These are phyloP conservation scores for Arctium lappa DNA, from an alignment of 129 eudicot genomes.

Conservation along the genomic window DNA sequence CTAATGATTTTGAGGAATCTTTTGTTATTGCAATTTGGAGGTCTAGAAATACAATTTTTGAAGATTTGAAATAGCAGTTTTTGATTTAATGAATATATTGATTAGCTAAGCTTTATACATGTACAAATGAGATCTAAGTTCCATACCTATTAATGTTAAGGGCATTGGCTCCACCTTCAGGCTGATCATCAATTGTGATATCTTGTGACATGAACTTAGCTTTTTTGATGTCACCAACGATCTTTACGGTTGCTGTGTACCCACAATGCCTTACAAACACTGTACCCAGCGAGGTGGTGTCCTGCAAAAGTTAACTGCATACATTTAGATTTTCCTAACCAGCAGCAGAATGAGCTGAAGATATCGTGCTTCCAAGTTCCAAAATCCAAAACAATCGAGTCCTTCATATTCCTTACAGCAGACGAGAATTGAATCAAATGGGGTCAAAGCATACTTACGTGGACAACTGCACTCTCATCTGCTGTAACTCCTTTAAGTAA, in stretches of 20 bases:
- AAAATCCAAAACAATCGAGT: not conserved
- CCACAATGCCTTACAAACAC: constrained; percentile 85
- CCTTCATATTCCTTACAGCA: not conserved
- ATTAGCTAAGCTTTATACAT: not conserved
- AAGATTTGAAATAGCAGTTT: not conserved
- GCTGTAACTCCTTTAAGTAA: constrained; percentile 93
- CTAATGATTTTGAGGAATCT: not conserved
- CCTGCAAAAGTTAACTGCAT: constrained; percentile 49
- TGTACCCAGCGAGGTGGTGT: constrained; percentile 65
- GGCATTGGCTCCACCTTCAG: constrained; percentile 95
- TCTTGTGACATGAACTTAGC: constrained; percentile 47
- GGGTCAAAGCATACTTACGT: constrained; percentile 50
- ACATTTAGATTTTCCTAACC: constrained; percentile 6
- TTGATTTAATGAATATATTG: not conserved
- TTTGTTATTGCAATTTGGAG: not conserved
- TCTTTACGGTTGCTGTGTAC: constrained; percentile 72
- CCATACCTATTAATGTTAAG: constrained; percentile 86
- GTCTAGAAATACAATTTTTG: not conserved
- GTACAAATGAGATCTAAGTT: constrained; percentile 6
- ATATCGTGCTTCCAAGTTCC: not conserved
- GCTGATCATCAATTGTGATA: constrained; percentile 84
- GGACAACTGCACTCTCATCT: constrained; percentile 93
- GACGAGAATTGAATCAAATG: constrained; percentile 2
- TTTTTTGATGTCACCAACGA: constrained; percentile 77
- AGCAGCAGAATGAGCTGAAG: not conserved